These are phyloP conservation scores for Clonostachys chloroleuca DNA, from an alignment of 2,329 filamentous ascomycete species.

Conservation along the genomic window DNA sequence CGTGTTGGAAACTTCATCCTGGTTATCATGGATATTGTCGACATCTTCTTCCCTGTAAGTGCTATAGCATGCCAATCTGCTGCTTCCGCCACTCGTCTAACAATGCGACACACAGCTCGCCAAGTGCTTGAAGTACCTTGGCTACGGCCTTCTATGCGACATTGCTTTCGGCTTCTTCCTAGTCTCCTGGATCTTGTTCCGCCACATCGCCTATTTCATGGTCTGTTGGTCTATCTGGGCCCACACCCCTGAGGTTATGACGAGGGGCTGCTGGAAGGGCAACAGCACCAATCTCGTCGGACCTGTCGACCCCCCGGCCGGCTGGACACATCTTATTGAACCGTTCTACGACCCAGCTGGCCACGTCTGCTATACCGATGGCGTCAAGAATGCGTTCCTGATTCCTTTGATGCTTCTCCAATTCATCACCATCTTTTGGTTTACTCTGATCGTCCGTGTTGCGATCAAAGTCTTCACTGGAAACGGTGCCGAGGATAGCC, in stretches of 20 bases:
- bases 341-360: conserved; percentile 70
- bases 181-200: conserved; percentile 74
- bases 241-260: conserved; percentile 58
- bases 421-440: conserved; percentile 79
- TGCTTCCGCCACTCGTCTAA: too few species aligned
- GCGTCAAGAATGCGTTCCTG: conserved; percentile 74
- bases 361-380: conserved; percentile 73
- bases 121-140: conserved; percentile 90
- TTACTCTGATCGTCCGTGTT: conserved; percentile 80
- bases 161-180: conserved; percentile 82
- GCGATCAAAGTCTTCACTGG: conserved; percentile 77
- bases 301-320: conserved; percentile 43
- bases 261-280: conserved; percentile 68
- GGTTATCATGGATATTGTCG: conserved; percentile 89
- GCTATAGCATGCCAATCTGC: too few species aligned
- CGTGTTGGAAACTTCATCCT: conserved; percentile 86
- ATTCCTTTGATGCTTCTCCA: conserved; percentile 74
- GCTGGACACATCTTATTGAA: conserved; percentile 62
- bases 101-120: conserved; percentile 54
- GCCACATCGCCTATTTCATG: conserved; percentile 75
- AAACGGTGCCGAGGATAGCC: conserved; percentile 73
- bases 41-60: conserved; percentile 79
- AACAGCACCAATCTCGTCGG: conserved; percentile 48
- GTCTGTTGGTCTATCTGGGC: conserved; percentile 80
- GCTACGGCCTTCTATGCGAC: conserved; percentile 73